These are phyloP conservation scores for Polyplosphaeria fusca DNA, from an alignment of 495 filamentous ascomycete species.

Conservation along the genomic window DNA sequence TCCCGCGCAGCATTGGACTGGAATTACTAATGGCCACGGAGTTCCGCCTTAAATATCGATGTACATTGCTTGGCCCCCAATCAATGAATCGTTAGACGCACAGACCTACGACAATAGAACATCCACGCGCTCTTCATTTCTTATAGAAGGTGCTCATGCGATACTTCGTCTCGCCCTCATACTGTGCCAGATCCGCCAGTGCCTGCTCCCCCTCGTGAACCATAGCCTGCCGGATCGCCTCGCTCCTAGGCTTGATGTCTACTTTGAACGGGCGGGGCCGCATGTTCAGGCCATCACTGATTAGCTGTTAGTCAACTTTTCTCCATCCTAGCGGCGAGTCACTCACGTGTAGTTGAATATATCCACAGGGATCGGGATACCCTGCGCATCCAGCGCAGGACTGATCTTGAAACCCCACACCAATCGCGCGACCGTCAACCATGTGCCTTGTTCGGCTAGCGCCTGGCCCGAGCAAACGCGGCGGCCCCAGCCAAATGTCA, in stretches of 20 bases:
- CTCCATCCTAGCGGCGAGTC: neutral
- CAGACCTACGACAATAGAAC: too few relatives aligned
- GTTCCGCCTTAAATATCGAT: too few relatives aligned
- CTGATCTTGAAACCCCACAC: constrained; percentile 42
- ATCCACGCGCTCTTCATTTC: too few relatives aligned
- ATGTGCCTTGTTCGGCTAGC: constrained; percentile 46
- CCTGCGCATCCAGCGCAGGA: constrained; percentile 48
- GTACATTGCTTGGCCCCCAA: too few relatives aligned
- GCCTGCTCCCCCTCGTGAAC: constrained; percentile 56
- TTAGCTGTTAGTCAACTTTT: neutral
- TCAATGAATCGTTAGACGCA: too few relatives aligned
- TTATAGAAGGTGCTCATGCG: constrained; percentile 43
- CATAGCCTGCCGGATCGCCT: constrained; percentile 51
- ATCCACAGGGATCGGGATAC: constrained; percentile 51
- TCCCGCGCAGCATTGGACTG: too few relatives aligned
- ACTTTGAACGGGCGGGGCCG: constrained; percentile 43
- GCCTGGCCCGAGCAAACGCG: constrained; percentile 43
- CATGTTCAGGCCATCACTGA: constrained; percentile 45
- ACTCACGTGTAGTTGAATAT: constrained; percentile 48
- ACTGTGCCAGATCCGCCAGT: constrained; percentile 50
- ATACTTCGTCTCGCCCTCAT: constrained; percentile 59
- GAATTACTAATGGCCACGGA: too few relatives aligned
- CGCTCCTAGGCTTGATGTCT: constrained; percentile 42
- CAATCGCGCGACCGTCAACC: constrained; percentile 39
- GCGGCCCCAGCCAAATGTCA: constrained; percentile 58